Evolutionary conservation across 179 eudicot species (phyloP), one percentile per base, ranked within the genome.

Genomic region (Drosera spatulata): DNA sequence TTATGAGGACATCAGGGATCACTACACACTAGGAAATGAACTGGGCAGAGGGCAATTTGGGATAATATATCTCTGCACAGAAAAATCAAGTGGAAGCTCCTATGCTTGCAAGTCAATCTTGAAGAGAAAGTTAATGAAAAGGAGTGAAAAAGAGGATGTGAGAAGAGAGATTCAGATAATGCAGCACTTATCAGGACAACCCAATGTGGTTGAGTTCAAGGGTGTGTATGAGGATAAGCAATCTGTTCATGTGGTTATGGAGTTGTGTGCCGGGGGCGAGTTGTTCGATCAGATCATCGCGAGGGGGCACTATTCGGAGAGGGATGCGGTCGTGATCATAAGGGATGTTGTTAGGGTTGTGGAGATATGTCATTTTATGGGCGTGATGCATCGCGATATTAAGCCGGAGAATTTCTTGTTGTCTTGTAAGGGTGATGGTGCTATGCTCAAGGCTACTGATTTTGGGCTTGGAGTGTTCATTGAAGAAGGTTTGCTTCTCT

Each of bases 211-310:
- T 6, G 87, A 85, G 60, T 78, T 85, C 7, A 85, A 78, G 64
- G 91, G 91, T 5, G 87, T 85, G 1, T 79, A 64, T 44, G 93
- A 85, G 67, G 88, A 85, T 56, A 85, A 85, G 67, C 85, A 80
- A 39, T 82, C 87, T 2, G 93, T 85, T 33, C 83, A 85, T 67
- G 67, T 85, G 73, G 74, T 85, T 0, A 85, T 82, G 93, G 93
- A 85, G 76, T 75, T 85, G 46, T 85, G 93, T 53, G 93, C 86
- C 0, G 93, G 93, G 3, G 93, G 93, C 22, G 93, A 85, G 76
- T 79, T 85, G 4, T 85, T 85, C 61, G 93, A 82, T 65, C 61
- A 88, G 37, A 85, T 85, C 33, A 82, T 85, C 15, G 80, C 88
- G 4, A 85, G 82, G 71, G 93, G 93, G 43, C 88, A 82, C 56